Base-by-base conservation (phyloP, 2,329 filamentous ascomycete species). In the Cryphonectria naterciae region DNA sequence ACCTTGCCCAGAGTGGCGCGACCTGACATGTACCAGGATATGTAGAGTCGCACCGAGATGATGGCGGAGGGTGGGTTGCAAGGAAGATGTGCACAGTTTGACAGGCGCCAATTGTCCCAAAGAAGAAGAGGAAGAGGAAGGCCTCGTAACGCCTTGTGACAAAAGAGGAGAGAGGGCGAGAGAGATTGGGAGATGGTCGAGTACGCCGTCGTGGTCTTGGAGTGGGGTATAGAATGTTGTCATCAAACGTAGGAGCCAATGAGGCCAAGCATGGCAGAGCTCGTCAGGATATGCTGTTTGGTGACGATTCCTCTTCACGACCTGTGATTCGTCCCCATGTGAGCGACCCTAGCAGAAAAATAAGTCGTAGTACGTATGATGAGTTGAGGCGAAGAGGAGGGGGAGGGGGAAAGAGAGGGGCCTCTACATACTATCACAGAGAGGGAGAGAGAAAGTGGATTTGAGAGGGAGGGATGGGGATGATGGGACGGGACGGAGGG, bases 261-360 rank as follows among this genome's bases (percentile, higher is more conserved):
- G n/a, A 72, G 64, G 7, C 58, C 67, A 41, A 41, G 39, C 37
- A 49, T 25, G 5, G 13, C 19, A 62, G 35, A 13, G 8, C 22
- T 58, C 28, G 22, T 68, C 49, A 67, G 58, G 46, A 35, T 46
- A 2, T 35, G 64, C 41, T 58, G 28, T 41, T 64, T 67, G 58
- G 49, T 62, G 37, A 43, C 39, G 49, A 52, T 46, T 49, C 54
- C 58, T 63, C 68, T 61, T 52, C 15, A 25, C 58, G 35, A 41
- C 37, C 60, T 41, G 68, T 72, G 70, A 72, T 72, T 72, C 70
- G 70, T 61, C 62, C 62, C 41, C 60, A 35, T 58, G 68, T 61
- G 49, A 61, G 35, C 41, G 19, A 11, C 7, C 22, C 46, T 49
- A 22, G 43, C 43, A 49, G 4, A 8, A 49, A 22, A 49, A 39